Evolutionary conservation across 2,329 filamentous ascomycete species (phyloP), one percentile per base, ranked within the genome.

Genomic region (Alternaria consortialis): DNA sequence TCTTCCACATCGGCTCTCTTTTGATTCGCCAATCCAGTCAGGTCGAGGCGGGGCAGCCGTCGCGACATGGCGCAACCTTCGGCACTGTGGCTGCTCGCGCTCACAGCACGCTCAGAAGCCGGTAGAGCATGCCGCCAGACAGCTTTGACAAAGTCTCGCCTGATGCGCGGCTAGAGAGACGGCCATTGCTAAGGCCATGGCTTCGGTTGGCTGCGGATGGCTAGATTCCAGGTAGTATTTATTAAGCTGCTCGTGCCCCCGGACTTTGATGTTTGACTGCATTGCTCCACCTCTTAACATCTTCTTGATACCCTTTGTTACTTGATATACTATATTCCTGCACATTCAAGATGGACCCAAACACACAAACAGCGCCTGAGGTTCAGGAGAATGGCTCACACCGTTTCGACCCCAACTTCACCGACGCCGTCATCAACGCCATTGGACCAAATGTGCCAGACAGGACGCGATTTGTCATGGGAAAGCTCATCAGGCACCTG

Each of bases 391-490:
- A 59, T 44, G 61, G 60, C 34, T 47, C 64, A 43, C 74, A 77
- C 71, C 79, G 81, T 68, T 93, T 91, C 82, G 91, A 94, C 78
- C 91, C 91, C 70, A 86, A 85, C 80, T 93, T 94, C 83, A 94
- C 91, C 54, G 80, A 88, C 69, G 85, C 88, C 77, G 90, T 93
- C 79, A 84, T 93, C 75, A 86, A 91, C 66, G 85, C 88, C 70
- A 93, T 92, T 83, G 88, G 90, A 54, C 88, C 90, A 70, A 88
- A 91, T 71, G 87, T 88, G 12, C 82, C 85, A 53, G 86, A 90
- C 59, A 84, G 91, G 62, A 85, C 88, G 71, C 85, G 88, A 60
- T 82, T 87, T 66, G 83, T 93, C 70, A 81, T 93, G 72, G 78
- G 83, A 62, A 83, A 86, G 29, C 79, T 93, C 69, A 88, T 93